Percentiles rank a stretch among this genome's conserved stretches.
Evolutionary conservation across 768 basidiomycete species (phyloP).

Genomic region (Boletus pseudo-olivaceus): DNA sequence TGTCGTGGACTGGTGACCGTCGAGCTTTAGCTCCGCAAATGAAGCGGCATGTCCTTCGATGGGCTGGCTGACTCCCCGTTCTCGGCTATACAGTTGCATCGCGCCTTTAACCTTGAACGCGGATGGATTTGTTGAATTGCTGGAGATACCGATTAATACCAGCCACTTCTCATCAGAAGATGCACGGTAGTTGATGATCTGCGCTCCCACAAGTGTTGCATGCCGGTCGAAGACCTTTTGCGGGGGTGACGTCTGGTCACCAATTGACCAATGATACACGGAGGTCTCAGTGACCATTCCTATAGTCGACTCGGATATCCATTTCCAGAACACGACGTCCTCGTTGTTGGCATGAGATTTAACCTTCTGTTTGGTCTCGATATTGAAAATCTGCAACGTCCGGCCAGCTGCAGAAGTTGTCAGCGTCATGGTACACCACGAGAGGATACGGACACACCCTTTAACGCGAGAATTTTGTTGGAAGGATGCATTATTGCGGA

Average conservation of each 20-base stretch:
- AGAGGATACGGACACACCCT: constrained; percentile 46
- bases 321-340: constrained; percentile 98
- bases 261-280: constrained; percentile 88
- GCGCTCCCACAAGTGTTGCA: constrained; percentile 86
- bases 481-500: constrained; percentile 98
- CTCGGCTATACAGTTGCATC: constrained; percentile 95
- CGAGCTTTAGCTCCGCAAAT: constrained; percentile 88
- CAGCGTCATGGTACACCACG: neutral
- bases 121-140: constrained; percentile 86
- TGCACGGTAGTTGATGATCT: constrained; percentile 97
- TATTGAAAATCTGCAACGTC: constrained; percentile 96
- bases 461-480: constrained; percentile 94
- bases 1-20: constrained; percentile 79
- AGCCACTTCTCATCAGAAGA: constrained; percentile 96
- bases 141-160: constrained; percentile 92
- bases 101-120: constrained; percentile 99
- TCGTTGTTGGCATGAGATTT: constrained; percentile 92
- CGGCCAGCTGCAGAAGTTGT: constrained; percentile 62
- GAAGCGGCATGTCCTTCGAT: constrained; percentile 98
- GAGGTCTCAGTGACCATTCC: constrained; percentile 94
- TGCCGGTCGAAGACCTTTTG: constrained; percentile 97
- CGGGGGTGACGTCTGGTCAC: constrained; percentile 70
- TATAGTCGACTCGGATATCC: constrained; percentile 87
- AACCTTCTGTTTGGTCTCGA: constrained; percentile 96
- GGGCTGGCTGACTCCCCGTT: constrained; percentile 91